Evolutionary conservation across 2,329 filamentous ascomycete genomes (phyloP), one percentile per base, ranked within the genome.

Genomic region (Sporothrix brasiliensis): DNA sequence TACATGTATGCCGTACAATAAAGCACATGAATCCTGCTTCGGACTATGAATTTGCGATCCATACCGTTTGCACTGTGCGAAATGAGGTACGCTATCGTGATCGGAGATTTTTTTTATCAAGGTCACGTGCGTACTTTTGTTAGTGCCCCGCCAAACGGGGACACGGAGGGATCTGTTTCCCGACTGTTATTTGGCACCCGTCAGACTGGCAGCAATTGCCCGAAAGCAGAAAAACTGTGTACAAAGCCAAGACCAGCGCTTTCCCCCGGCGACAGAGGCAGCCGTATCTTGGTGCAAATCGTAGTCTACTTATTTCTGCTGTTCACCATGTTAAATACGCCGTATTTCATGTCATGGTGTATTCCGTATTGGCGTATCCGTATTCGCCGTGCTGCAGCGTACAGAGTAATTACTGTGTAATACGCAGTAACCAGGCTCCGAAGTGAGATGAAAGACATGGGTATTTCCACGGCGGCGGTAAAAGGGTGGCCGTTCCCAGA

Each of bases 111-210:
- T 44, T 61, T 44, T 21, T 27, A 44, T 44, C 27, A 7, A 19
- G n/a, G 47, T 69, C 67, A 69, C 67, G 67, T 69, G 67, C 24
- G 7, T 10, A 9, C 1, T 21, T 7, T 9, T 47, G 19, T 21
- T 53, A 39, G 63, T 39, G 60, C 41, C 49, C 63, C 52, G 34
- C 41, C 24, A 69, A 10, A 61, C 67, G 67, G 67, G 34, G 67
- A 53, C 56, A 49, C 67, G 67, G 67, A 69, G 44, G 21, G 67
- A 69, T 69, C 44, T 69, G 27, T 13, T 69, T 30, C 56, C 67
- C 67, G 67, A 61, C 24, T 30, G 24, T 4, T 24, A 27, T 61
- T 27, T 39, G 47, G 47, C 27, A 47, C 13, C 5, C 5, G 34
- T 53, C 27, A 65, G 61, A 44, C 21, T 49, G 11, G 4, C 10